Conservation (phyloP, 306 rosid genomes). For the Herpetospermum pedunculosum region DNA sequence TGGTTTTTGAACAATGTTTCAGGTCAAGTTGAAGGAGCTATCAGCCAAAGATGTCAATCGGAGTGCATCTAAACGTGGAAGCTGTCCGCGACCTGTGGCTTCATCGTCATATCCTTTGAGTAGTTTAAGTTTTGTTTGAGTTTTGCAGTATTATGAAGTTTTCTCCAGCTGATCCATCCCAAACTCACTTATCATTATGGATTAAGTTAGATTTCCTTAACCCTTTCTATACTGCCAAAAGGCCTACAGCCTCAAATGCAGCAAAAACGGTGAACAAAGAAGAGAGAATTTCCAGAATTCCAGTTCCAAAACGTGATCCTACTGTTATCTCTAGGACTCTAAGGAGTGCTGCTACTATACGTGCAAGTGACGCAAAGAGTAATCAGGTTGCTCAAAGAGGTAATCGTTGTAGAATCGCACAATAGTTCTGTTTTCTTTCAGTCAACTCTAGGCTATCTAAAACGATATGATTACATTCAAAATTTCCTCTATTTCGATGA, state of each 20-base stretch:
- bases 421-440: neutral
- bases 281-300: conserved; percentile 30
- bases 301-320: conserved; percentile 34
- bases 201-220: conserved; percentile 36
- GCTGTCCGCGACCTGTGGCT: conserved; percentile 45
- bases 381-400: conserved; percentile 45
- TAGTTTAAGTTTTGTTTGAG: neutral
- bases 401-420: conserved; percentile 5
- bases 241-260: conserved; percentile 25
- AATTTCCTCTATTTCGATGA: neutral
- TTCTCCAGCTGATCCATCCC: neutral
- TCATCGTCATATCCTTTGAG: conserved; percentile 75
- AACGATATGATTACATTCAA: neutral
- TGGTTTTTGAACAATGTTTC: neutral
- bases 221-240: conserved; percentile 43
- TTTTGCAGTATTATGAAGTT: neutral
- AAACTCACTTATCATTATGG: neutral
- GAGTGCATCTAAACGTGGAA: conserved; percentile 53
- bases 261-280: conserved; percentile 34
- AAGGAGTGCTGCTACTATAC: conserved; percentile 24
- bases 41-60: conserved; percentile 34
- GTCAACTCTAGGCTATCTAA: neutral
- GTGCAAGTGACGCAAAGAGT: conserved; percentile 30
- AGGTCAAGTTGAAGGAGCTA: conserved; percentile 64
- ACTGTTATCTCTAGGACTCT: conserved; percentile 18